Conservation (phyloP, 352 stramenopile species). For the Aphanomyces euteiches region DNA sequence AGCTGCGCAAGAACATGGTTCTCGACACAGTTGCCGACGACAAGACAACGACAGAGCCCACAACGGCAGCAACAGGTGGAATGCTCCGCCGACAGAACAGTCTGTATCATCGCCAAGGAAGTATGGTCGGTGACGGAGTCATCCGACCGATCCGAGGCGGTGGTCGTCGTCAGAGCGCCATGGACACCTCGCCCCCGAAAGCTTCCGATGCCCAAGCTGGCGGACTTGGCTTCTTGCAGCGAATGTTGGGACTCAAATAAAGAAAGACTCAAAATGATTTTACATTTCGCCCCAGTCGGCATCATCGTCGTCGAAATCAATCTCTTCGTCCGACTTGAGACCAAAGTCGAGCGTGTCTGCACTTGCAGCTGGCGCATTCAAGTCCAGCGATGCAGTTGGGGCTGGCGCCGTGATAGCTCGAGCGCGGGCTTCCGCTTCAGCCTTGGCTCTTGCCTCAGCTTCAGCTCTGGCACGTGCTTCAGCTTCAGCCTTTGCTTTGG, state of each 20-base stretch:
- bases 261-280: constrained; percentile 1
- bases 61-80: constrained; percentile 67
- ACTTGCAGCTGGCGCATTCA: constrained; percentile 34
- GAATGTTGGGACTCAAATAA: constrained; percentile 21
- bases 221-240: constrained; percentile 17
- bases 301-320: constrained; percentile 77
- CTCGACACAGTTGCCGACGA: background rate
- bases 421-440: background rate
- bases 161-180: background rate
- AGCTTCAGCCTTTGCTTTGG: background rate
- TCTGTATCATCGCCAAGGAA: constrained; percentile 13
- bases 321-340: constrained; percentile 56
- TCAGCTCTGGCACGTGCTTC: background rate
- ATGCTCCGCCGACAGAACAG: constrained; percentile 42
- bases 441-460: background rate
- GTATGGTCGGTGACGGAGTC: constrained; percentile 11
- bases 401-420: constrained; percentile 36
- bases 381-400: constrained; percentile 32
- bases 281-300: constrained; percentile 84
- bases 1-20: constrained; percentile 51
- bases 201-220: background rate
- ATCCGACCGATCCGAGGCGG: constrained; percentile 22
- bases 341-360: constrained; percentile 70
- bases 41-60: constrained; percentile 45
- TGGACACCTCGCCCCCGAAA: background rate